Base-by-base conservation (phyloP, 2,329 filamentous ascomycete genomes). In the Sclerotinia minor region DNA sequence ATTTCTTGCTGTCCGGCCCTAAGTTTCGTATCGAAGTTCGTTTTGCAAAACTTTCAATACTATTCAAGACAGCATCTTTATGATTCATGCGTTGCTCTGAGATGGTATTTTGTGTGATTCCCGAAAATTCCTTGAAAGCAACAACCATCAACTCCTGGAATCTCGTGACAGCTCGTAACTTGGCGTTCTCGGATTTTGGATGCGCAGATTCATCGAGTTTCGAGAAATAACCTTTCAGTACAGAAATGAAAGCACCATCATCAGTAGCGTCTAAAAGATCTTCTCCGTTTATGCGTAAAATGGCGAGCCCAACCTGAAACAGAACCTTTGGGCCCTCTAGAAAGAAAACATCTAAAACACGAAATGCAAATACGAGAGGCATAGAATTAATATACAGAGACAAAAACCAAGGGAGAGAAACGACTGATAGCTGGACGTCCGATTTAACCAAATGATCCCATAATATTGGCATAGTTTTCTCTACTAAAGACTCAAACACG, bases 91-190 rank as follows among this genome's bases (percentile, higher is more conserved):
- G 89, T 76, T 96, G 85, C 72, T 98, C 95, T 0, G 90, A 91
- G 69, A 99, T 94, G 63, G 90, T 97, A 76, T 88, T 90, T 77
- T 99, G 94, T 0, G 95, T 99, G 73, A 99, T 97, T 52, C 89
- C 92, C 0, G 94, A 91, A 76, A 99, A 99, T 76, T 99, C 95
- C 74, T 97, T 98, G 81, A 99, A 99, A 0, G 95, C 95, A 26
- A 98, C 95, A 3, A 99, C 95, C 94, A 99, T 98, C 68, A 99
- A 86, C 78, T 98, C 95, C 76, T 99, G 95, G 77, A 99, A 99
- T 58, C 92, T 87, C 7, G 96, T 99, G 65, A 99, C 95, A 0
- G 94, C 92, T 65, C 94, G 87, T 64, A 98, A 83, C 80, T 98
- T 99, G 3, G 94, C 89, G 71, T 98, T 99, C 77, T 97, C 94